Conservation (phyloP, 129 eudicot species). For the Erigeron canadensis region DNA sequence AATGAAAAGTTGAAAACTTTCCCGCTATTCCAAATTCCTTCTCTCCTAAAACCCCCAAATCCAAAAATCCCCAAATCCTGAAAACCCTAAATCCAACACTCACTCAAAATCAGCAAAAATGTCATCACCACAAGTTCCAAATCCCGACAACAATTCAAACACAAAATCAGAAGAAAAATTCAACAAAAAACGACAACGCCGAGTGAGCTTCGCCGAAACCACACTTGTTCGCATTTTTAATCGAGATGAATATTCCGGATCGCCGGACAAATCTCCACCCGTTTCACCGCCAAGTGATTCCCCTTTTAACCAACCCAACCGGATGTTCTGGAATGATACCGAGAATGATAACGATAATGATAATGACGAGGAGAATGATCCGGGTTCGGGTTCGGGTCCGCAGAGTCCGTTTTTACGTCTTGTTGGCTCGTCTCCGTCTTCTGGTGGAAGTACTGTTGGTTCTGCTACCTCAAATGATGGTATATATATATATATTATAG, state of each 20-base stretch:
- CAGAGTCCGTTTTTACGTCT: slow-evolving; percentile 57
- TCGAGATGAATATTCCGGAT: slow-evolving; percentile 69
- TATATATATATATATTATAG: slow-evolving; percentile 8
- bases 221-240: slow-evolving; percentile 74
- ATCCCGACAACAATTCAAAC: slow-evolving; percentile 26
- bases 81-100: slow-evolving; percentile 3
- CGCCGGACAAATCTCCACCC: slow-evolving; percentile 21
- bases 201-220: slow-evolving; percentile 97
- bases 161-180: slow-evolving; percentile 52
- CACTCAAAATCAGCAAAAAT: background rate
- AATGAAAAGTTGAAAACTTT: background rate
- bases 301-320: slow-evolving; percentile 37
- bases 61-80: background rate
- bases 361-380: slow-evolving; percentile 35
- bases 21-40: background rate
- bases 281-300: slow-evolving; percentile 17
- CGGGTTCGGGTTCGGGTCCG: slow-evolving; percentile 34
- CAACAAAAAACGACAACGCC: slow-evolving; percentile 63
- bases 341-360: slow-evolving; percentile 15
- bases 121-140: background rate
- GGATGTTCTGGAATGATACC: slow-evolving; percentile 23
- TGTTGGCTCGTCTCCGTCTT: slow-evolving; percentile 52
- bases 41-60: background rate
- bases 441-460: slow-evolving; percentile 70
- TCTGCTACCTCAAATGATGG: slow-evolving; percentile 88